phyloP scores from a whole-genome alignment of 495 filamentous ascomycete species.

The Neurospora tetraspora region DNA sequence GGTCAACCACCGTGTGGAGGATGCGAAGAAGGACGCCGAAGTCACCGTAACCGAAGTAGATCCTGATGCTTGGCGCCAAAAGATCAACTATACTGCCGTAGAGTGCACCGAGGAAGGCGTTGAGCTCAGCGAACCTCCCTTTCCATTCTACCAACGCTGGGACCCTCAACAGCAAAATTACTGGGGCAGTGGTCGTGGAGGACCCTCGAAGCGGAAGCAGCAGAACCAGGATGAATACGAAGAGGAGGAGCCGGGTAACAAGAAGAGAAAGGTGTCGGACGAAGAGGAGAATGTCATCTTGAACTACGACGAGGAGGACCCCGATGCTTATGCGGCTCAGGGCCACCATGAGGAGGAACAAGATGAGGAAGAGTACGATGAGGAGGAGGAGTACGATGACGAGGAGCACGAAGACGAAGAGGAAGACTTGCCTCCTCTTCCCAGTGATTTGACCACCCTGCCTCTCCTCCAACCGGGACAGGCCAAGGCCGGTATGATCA shows the following conservation, averaged over 20 bases:
- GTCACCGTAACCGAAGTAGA: conserved; percentile 18
- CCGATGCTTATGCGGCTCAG: conserved; percentile 19
- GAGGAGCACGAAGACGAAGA: conserved; percentile 23
- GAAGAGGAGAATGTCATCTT: conserved; percentile 24
- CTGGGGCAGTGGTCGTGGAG: conserved; percentile 25
- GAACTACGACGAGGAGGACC: conserved; percentile 42
- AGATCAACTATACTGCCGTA: conserved; percentile 60
- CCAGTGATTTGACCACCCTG: conserved; percentile 49
- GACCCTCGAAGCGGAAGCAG: conserved; percentile 28
- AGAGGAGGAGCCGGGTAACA: conserved; percentile 29
- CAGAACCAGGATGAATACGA: conserved; percentile 28
- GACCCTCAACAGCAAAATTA: conserved; percentile 56
- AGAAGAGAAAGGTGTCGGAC: conserved; percentile 38
- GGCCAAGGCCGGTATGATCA: conserved; percentile 51
- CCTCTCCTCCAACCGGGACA: conserved; percentile 43
- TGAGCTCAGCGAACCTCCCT: conserved; percentile 67
- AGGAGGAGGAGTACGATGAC: conserved; percentile 18
- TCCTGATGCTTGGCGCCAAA: conserved; percentile 56
- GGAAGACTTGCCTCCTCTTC: conserved; percentile 58
- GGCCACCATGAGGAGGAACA: conserved; percentile 15
- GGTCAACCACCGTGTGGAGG: conserved; percentile 10
- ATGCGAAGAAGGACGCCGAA: background rate
- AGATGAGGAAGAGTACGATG: conserved; percentile 32
- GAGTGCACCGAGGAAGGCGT: conserved; percentile 75
- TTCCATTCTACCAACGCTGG: conserved; percentile 87